Evolutionary conservation across 306 rosid genomes (phyloP), one percentile per base, ranked within the genome.

Genomic region (Ceratonia siliqua): DNA sequence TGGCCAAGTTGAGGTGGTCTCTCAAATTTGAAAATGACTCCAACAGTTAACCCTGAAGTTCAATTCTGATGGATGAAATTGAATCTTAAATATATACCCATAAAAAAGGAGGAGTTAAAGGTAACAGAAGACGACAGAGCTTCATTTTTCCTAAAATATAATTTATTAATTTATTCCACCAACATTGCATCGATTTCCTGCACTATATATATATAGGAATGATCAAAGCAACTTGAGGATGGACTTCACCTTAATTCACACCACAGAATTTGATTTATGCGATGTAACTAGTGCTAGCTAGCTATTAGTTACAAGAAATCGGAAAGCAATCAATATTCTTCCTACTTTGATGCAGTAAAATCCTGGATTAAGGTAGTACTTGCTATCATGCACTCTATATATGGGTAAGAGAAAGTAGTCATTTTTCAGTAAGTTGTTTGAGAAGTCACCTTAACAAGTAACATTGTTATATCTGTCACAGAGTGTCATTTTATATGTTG

Each of bases 1-100:
- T 42, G 58, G 48, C 74, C 73, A 58, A 59, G 80, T 59, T 76
- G 82, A 85, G 84, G 82, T 85, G 80, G 74, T 75, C 78, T 66
- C 81, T 81, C 82, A 81, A 73, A 61, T 77, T 76, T 85, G 82
- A 87, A 68, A 81, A 35, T 5, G 86, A 85, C 73, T 13, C 8
- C 80, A 59, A 49, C 75, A 48, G 63, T n/a, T n/a, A 77, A 68
- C 52, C 82, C 48, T 72, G 5, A 56, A 72, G 68, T 41, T 82
- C 75, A 46, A 42, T 50, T 25, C 58, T 36, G 74, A 50, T 79
- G 39, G 66, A 68, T 78, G 74, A 59, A 72, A 76, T 75, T 72
- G 74, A 77, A 54, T 80, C 75, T 77, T 80, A 75, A 75, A 57
- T 56, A 53, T 43, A 62, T 28, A 13, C 61, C 84, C 74, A 79